Percentiles rank a stretch among this genome's conserved stretches.
Conservation (phyloP, 495 filamentous ascomycete species). For the Pseudevernia furfuracea region DNA sequence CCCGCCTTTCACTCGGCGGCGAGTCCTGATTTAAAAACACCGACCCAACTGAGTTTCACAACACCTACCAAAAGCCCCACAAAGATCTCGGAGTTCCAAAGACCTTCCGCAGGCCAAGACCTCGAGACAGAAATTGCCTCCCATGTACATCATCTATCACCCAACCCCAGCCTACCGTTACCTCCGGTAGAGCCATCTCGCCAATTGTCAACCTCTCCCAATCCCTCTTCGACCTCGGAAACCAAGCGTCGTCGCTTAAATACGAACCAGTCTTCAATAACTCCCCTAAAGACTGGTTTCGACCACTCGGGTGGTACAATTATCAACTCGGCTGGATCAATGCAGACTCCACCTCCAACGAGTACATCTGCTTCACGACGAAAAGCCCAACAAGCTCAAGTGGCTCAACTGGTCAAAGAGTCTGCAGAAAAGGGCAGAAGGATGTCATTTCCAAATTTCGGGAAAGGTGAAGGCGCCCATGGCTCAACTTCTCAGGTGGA, state of each 20-base stretch:
- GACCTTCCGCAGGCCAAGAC: slow-evolving; percentile 25
- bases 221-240: slow-evolving; percentile 36
- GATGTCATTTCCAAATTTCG: slow-evolving; percentile 24
- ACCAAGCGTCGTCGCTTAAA: slow-evolving; percentile 29
- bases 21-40: slow-evolving; percentile 48
- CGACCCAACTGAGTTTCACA: slow-evolving; percentile 37
- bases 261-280: slow-evolving; percentile 18
- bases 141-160: slow-evolving; percentile 53
- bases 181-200: slow-evolving; percentile 51
- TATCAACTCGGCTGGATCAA: slow-evolving; percentile 45
- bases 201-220: slow-evolving; percentile 50
- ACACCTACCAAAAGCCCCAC: slow-evolving; percentile 25
- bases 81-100: slow-evolving; percentile 28
- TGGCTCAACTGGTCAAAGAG: slow-evolving; percentile 31
- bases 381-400: slow-evolving; percentile 31
- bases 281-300: slow-evolving; percentile 37
- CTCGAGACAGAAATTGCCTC: slow-evolving; percentile 42
- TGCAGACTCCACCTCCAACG: slow-evolving; percentile 61
- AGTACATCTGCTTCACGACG: slow-evolving; percentile 41
- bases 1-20: slow-evolving; percentile 47
- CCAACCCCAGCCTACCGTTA: slow-evolving; percentile 42
- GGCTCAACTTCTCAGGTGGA: slow-evolving; percentile 41
- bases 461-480: slow-evolving; percentile 31
- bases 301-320: background rate
- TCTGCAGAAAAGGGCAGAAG: slow-evolving; percentile 22